These are phyloP conservation scores for Cicer pinnatifidum DNA, from an alignment of 306 rosid genomes.

Conservation along the genomic window DNA sequence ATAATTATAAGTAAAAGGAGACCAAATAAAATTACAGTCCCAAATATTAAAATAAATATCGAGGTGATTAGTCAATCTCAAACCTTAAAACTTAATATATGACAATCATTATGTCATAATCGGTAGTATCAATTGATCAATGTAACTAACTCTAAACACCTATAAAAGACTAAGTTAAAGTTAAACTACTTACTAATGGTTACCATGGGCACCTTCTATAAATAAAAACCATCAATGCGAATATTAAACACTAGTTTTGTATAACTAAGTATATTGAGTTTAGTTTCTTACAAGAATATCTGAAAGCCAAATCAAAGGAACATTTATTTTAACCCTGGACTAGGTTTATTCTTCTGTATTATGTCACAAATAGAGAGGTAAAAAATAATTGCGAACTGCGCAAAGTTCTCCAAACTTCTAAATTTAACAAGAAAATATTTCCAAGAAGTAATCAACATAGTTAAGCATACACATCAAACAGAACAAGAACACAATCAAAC, in stretches of 20 bases:
- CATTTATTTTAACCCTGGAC: no score
- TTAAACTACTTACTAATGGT: neutral
- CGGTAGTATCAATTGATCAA: neutral
- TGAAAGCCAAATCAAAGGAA: no score
- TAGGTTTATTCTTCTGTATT: no score
- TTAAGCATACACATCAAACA: neutral
- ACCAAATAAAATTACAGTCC: neutral
- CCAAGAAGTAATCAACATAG: neutral
- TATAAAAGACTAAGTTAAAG: neutral
- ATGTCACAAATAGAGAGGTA: neutral
- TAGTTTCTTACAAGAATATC: no score
- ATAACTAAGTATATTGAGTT: no score
- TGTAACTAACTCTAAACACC: neutral
- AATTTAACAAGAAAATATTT: neutral
- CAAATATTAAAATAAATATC: neutral
- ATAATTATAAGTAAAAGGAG: neutral
- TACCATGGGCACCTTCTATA: neutral
- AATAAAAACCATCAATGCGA: constrained; percentile 5
- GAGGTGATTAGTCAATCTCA: neutral
- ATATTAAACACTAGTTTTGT: neutral
- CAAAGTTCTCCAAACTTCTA: neutral
- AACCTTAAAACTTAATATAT: neutral
- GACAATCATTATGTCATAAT: neutral
- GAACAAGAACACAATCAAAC: neutral
- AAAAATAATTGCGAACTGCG: neutral